A percentile compares a stretch with the other conserved stretches of the same genome.
Evolutionary conservation across 768 basidiomycete genomes (phyloP).

Genomic region (Candolleomyces aberdarensis): DNA sequence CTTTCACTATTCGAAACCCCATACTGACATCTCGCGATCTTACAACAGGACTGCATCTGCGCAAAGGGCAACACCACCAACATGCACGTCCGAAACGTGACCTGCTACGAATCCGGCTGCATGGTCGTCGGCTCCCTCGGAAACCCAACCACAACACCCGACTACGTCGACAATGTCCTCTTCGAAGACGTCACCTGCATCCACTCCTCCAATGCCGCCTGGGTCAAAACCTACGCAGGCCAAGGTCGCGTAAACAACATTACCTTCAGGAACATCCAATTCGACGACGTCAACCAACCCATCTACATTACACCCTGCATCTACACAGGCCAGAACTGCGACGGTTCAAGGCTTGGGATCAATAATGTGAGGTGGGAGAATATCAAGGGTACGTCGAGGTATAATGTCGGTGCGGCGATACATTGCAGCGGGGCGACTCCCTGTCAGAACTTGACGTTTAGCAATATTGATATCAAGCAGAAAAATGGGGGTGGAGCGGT

Average conservation of each 20-base stretch:
- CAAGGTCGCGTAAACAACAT: conserved; percentile 8
- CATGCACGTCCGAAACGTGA: conserved; percentile 9
- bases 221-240: conserved; percentile 11
- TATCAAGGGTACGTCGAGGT: conserved; percentile 9
- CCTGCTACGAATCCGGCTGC: conserved; percentile 10
- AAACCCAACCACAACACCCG: not conserved
- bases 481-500: conserved; percentile 10
- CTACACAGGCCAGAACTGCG: conserved; percentile 9
- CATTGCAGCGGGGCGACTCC: conserved; percentile 11
- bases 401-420: conserved; percentile 10
- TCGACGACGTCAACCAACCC: conserved; percentile 12
- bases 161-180: conserved; percentile 8
- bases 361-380: conserved; percentile 11
- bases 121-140: conserved; percentile 8
- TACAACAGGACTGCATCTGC: conserved; percentile 8
- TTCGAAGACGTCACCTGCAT: conserved; percentile 6
- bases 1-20: too few species aligned
- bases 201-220: conserved; percentile 9
- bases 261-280: conserved; percentile 9
- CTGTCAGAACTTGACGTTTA: conserved; percentile 14
- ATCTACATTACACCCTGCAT: conserved; percentile 10
- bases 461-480: conserved; percentile 10
- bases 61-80: conserved; percentile 11
- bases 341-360: conserved; percentile 1
- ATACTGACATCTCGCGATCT: not conserved